Base-by-base conservation (phyloP, 108 stramenopile genomes). In the Cyclotella sp. region DNA sequence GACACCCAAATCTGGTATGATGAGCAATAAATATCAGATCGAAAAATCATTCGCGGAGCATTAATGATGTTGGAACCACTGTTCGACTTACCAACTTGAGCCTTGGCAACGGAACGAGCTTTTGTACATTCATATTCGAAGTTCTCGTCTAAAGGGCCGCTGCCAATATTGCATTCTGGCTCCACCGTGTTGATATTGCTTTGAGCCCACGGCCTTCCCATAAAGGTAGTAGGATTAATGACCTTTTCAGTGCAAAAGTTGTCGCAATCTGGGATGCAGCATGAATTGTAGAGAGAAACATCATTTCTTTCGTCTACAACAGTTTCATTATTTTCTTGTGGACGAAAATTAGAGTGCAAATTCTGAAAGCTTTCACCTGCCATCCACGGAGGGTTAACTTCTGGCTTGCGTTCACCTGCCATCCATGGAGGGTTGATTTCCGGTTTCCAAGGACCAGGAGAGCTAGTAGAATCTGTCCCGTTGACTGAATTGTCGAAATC, bases 71-170 rank as follows among this genome's bases (percentile, higher is more conserved):
- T 15, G 12, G 16, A 63, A 19, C 28, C 14, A 1, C 3, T 58
- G 41, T 5, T 18, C 16, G 3, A 24, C 67, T 68, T 34, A 68
- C 67, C 67, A 18, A 96, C 81, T 70, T 95, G 92, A 34, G 90
- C 91, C 44, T 82, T 81, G 3, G 93, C 93, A 76, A 94, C 87
- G n/a, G 85, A 87, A 49, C 86, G 76, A 26, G 92, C 92, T 78
- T 92, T 91, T 53, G 89, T 87, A 39, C 77, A 83, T 54, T 92
- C 88, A 49, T 61, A 63, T 34, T 68, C 57, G 16, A 63, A 43
- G 46, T 76, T 30, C 65, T 63, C 73, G 26, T 52, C 47, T 24
- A 62, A 9, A 15, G 66, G 45, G 9, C 8, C 41, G 26, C 14
- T 47, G 26, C 29, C 14, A 15, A 58, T 21, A 51, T 11, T 30